A percentile compares a stretch with the other conserved stretches of the same genome.
phyloP scores from a whole-genome alignment of 352 stramenopile genomes.

The Phytopythium delawarense region DNA sequence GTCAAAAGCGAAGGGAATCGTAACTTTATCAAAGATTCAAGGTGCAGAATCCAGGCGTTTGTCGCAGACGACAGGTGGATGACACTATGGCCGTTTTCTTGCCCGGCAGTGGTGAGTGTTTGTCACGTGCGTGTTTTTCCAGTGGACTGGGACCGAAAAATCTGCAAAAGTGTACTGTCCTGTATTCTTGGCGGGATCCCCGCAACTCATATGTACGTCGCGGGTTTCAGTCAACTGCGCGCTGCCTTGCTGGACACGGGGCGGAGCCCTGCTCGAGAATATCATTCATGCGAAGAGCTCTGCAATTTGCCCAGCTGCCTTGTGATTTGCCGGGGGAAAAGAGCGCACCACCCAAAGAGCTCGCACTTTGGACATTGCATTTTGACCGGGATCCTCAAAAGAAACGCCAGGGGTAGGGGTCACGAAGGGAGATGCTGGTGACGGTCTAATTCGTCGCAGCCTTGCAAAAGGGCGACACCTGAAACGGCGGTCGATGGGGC shows the following conservation, averaged over 20 bases:
- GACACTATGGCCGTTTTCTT: neutral
- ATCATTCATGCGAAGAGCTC: neutral
- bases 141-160: neutral
- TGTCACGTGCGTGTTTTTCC: neutral
- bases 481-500: neutral
- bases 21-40: neutral
- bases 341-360: neutral
- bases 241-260: too few species aligned
- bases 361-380: neutral
- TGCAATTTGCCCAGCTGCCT: neutral
- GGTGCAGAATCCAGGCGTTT: neutral
- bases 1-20: neutral
- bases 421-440: neutral
- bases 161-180: neutral
- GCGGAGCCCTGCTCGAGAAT: too few species aligned
- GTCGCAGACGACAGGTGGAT: too few species aligned
- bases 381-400: neutral
- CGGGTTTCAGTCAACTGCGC: too few species aligned
- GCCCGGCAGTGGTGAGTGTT: neutral
- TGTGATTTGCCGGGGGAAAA: neutral
- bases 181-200: too few species aligned
- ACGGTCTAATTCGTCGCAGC: neutral
- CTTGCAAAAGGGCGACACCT: constrained; percentile 3
- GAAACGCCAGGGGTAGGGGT: neutral
- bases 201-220: too few species aligned